Evolutionary conservation across 2,329 filamentous ascomycete species (phyloP), one percentile per base, ranked within the genome.

Genomic region (Talaromyces funiculosus): DNA sequence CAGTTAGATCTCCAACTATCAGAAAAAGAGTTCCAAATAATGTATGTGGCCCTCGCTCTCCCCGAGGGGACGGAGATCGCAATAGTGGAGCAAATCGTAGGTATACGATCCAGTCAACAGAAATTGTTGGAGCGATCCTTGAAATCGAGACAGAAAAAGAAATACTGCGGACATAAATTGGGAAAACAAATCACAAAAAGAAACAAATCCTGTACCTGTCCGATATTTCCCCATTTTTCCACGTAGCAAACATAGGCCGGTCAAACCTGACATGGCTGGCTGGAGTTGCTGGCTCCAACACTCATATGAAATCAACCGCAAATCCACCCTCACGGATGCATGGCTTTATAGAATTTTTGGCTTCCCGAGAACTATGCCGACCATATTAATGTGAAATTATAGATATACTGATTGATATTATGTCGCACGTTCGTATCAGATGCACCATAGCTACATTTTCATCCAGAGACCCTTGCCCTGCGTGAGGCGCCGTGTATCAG

Each of bases 101-200:
- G n/a, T 26, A 31, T 47, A 14, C 24, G 40, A 57, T 37, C 18
- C 29, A 57, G 9, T 7, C 40, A 38, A 49, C 16, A 24, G 42
- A 31, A 16, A 14, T 49, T 6, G 20, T 38, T 57, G 55, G 18
- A 38, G 40, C 16, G 7, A 10, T n/a, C n/a, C 45, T 37, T 24
- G 45, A 57, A 57, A 57, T 57, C 55, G 22, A 49, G 31, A 18
- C 26, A n/a, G 18, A 49, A 45, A 57, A 49, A 57, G 55, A 38
- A 57, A 57, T 9, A 22, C 4, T 16, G 33, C 55, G 42, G 55
- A 49, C 42, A 57, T 57, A 35, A 35, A 57, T 49, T 38, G 55
- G 55, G 55, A 29, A 49, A 33, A 49, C 18, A 47, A 47, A 7
- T 26, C 55, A 47, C 18, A 4, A 20, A 38, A 20, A 38, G n/a